Evolutionary conservation across 768 basidiomycete genomes (phyloP).

Genomic region (Mycena capillaripes): DNA sequence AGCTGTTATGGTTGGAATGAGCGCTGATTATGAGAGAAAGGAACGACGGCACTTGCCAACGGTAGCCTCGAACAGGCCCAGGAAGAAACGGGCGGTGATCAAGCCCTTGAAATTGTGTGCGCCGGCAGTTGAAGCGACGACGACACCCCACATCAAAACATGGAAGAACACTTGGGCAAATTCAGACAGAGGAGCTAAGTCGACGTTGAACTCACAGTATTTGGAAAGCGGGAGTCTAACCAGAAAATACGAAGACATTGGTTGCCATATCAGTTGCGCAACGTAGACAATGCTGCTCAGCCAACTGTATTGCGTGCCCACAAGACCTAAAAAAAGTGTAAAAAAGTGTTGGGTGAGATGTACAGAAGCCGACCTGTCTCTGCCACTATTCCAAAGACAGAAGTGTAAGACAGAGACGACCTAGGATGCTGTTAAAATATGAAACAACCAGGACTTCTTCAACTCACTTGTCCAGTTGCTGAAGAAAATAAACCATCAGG

Average conservation of each 20-base stretch:
- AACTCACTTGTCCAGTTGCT: constrained; percentile 59
- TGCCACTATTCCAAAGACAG: constrained; percentile 57
- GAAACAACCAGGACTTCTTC: not conserved
- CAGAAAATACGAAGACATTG: constrained; percentile 56
- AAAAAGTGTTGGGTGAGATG: not conserved
- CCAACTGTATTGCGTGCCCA: constrained; percentile 61
- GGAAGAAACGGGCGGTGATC: constrained; percentile 56
- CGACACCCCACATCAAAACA: constrained; percentile 59
- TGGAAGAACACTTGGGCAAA: constrained; percentile 47
- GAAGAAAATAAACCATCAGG: constrained; percentile 57
- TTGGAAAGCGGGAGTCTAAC: constrained; percentile 57
- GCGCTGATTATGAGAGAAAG: not conserved
- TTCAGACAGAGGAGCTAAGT: not conserved
- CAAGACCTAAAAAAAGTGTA: constrained; percentile 41
- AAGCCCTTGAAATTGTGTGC: constrained; percentile 58
- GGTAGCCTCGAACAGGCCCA: constrained; percentile 63
- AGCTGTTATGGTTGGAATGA: constrained; percentile 40
- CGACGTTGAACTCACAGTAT: constrained; percentile 44
- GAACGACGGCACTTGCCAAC: constrained; percentile 47
- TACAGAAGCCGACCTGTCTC: constrained; percentile 47
- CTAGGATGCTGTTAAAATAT: constrained; percentile 36
- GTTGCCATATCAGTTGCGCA: constrained; percentile 60
- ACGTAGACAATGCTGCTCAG: constrained; percentile 60
- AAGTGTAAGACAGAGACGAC: constrained; percentile 62
- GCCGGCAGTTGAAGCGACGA: constrained; percentile 53